Evolutionary conservation across 768 basidiomycete genomes (phyloP).

Genomic region (Auriscalpium microsporum): DNA sequence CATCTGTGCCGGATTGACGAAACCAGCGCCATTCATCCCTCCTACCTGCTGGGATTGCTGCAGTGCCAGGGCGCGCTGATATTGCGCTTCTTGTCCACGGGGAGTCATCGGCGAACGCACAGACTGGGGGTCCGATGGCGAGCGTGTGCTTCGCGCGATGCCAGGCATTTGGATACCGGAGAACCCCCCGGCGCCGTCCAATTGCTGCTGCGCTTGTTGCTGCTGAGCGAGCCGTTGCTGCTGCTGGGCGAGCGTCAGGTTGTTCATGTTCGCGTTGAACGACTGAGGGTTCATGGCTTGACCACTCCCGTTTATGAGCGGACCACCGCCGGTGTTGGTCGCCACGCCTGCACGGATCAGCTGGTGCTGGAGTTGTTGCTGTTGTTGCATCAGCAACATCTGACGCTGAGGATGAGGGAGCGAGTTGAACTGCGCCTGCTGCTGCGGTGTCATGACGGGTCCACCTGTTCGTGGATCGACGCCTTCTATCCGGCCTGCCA

Average conservation of each 20-base stretch:
- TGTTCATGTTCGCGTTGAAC: conserved; percentile 3
- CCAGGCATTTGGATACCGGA: neutral
- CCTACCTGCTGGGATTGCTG: conserved; percentile 1
- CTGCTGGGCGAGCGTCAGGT: conserved; percentile 27
- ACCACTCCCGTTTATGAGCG: conserved; percentile 1
- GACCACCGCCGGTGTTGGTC: neutral
- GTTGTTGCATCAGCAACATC: conserved; percentile 32
- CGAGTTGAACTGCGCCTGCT: conserved; percentile 17
- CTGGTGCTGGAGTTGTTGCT: conserved; percentile 26
- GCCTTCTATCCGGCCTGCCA: conserved; percentile 2
- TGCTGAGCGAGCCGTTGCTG: conserved; percentile 22
- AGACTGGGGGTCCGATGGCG: neutral
- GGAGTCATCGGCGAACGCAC: neutral
- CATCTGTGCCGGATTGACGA: conserved; percentile 9
- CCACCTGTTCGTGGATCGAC: conserved; percentile 11
- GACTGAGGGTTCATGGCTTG: conserved; percentile 2
- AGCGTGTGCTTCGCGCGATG: neutral
- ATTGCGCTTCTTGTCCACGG: neutral
- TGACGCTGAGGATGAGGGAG: conserved; percentile 35
- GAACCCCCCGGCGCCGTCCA: neutral
- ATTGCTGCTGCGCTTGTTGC: conserved; percentile 6
- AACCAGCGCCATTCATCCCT: conserved; percentile 5
- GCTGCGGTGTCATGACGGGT: conserved; percentile 22
- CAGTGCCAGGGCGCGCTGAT: conserved; percentile 11
- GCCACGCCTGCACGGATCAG: neutral